These are phyloP conservation scores for Raffaelea ambrosiae DNA, from an alignment of 2,329 filamentous ascomycete genomes.

Conservation along the genomic window DNA sequence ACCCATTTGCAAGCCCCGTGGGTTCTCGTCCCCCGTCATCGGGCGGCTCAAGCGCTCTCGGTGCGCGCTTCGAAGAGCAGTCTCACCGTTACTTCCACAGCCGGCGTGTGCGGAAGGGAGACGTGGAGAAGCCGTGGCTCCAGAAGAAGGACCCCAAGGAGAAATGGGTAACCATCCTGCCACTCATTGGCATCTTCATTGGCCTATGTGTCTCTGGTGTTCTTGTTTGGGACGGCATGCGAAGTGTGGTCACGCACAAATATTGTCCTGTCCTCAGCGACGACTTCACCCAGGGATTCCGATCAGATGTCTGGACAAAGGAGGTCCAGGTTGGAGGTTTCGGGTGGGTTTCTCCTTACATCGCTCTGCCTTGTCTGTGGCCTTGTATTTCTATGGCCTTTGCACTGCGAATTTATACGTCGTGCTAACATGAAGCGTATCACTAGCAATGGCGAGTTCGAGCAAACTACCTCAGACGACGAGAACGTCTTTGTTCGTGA, in stretches of 20 bases:
- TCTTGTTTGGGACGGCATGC: constrained; percentile 66
- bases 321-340: constrained; percentile 69
- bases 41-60: constrained; percentile 32
- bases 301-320: constrained; percentile 59
- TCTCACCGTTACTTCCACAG: constrained; percentile 62
- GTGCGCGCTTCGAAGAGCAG: constrained; percentile 26
- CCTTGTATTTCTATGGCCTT: not conserved
- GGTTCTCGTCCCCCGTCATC: constrained; percentile 38
- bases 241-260: constrained; percentile 63
- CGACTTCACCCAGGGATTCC: constrained; percentile 51
- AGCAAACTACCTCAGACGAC: constrained; percentile 61
- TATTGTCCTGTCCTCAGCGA: constrained; percentile 64
- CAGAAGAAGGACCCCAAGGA: constrained; percentile 66
- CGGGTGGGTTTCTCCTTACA: constrained; percentile 47
- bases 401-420: not conserved
- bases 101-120: constrained; percentile 60
- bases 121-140: constrained; percentile 70
- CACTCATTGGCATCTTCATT: constrained; percentile 59
- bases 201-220: constrained; percentile 62
- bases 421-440: constrained; percentile 3
- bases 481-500: constrained; percentile 68
- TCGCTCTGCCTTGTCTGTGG: not conserved
- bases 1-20: constrained; percentile 38
- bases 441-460: constrained; percentile 71
- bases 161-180: constrained; percentile 81